Evolutionary conservation across 495 filamentous ascomycete species (phyloP), one percentile per base, ranked within the genome.

Genomic region (Pyrenula aspistea): DNA sequence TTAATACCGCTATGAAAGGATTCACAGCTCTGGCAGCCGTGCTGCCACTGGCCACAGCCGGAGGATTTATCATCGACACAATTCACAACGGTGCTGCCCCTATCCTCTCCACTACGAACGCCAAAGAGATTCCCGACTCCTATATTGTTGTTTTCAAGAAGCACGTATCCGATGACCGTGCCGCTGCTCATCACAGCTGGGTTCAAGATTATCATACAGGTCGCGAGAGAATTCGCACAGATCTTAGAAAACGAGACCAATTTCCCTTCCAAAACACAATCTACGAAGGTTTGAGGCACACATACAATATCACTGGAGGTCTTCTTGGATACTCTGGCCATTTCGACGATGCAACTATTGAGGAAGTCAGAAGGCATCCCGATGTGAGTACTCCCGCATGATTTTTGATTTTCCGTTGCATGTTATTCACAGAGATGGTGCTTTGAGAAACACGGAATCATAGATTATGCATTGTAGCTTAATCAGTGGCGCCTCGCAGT

Each of bases 141-240:
- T 99, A 97, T 71, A 96, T 99, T 72, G 74, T 99, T 73, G 89
- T 95, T 61, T 96, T 99, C 82, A 97, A 99, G 84, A 87, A 92
- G 71, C 89, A 96, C 67, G 86, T 99, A 55, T 75, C 76, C 57
- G 70, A 83, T 22, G 72, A 73, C 20, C 75, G 80, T 54, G 89
- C 86, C 12, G 68, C 79, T 22, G 79, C 78, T 62, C 94, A 99
- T 67, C 91, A 95, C 67, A 82, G 69, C 68, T 99, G 94, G 94
- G 85, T 99, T 64, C 83, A 95, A 76, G 80, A 88, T 73, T 78
- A 95, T 63, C 87, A 93, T 67, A 62, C 73, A 48, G 66, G 83
- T 55, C 75, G 70, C 60, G 76, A 86, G 69, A 71, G 67, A 36
- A 65, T 73, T 51, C 83, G 82, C 59, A 78, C 77, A 63, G 91